A percentile compares a stretch with the other conserved stretches of the same genome.
phyloP scores from a whole-genome alignment of 176 grass and related monocot genomes.

The Chrysopogon serrulatus region DNA sequence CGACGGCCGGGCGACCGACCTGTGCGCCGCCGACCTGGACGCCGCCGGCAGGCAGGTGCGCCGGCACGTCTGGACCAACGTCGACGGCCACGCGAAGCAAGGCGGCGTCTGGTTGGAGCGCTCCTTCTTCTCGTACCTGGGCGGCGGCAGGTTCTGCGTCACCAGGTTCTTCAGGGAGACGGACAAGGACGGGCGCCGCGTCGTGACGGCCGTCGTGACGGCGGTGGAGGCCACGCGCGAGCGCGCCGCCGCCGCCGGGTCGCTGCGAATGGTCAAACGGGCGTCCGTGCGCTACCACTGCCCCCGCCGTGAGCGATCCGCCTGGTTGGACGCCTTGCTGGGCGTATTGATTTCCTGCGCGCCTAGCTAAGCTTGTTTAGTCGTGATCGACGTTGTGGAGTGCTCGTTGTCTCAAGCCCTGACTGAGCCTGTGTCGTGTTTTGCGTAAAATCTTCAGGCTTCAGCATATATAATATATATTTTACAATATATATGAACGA shows the following conservation, averaged over 20 bases:
- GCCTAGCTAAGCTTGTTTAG: not conserved
- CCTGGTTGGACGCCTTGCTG: not conserved
- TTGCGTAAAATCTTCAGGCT: not conserved
- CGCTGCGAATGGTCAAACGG: not conserved
- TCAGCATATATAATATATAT: not conserved
- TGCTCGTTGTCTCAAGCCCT: not conserved
- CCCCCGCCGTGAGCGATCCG: fast-evolving
- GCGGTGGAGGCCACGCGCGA: not conserved
- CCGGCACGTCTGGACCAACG: not conserved
- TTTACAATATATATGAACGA: not conserved
- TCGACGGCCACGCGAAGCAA: not conserved
- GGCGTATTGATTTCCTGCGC: not conserved
- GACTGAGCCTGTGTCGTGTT: not conserved
- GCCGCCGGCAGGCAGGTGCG: not conserved
- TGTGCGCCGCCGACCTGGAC: not conserved
- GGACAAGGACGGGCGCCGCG: fast-evolving
- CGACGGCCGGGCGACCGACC: too few relatives aligned
- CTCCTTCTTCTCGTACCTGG: not conserved
- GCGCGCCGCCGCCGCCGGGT: not conserved
- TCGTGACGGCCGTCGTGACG: not conserved
- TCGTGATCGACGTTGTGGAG: too few relatives aligned
- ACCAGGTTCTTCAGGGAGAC: not conserved
- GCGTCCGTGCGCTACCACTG: not conserved
- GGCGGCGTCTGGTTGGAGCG: too few relatives aligned
- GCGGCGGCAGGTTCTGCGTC: not conserved